phyloP scores from a whole-genome alignment of 305 asterid species.

The Solanum hybrid region DNA sequence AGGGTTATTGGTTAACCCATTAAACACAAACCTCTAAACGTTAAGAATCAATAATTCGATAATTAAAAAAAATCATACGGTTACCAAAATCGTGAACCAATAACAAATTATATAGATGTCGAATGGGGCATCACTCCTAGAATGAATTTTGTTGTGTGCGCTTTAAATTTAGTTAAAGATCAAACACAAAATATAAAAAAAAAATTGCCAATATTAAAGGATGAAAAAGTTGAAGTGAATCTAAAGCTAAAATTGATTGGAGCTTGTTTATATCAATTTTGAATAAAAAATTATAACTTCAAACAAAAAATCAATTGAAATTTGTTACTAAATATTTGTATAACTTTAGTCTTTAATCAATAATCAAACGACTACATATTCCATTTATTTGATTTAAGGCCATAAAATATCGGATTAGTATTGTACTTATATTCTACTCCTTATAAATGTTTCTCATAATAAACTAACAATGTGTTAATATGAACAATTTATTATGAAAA shows the following conservation, averaged over 20 bases:
- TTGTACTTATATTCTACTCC: background rate
- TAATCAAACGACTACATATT: background rate
- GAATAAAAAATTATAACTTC: background rate
- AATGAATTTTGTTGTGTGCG: fast-evolving
- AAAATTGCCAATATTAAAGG: background rate
- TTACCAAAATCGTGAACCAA: background rate
- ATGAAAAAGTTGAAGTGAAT: background rate
- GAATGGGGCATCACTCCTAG: background rate
- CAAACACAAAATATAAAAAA: background rate
- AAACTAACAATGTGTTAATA: background rate
- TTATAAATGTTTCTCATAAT: background rate
- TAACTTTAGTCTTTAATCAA: background rate
- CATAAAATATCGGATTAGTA: background rate
- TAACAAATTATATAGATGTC: too few species aligned
- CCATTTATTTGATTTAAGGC: background rate
- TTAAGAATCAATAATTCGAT: too few species aligned
- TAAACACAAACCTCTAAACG: background rate
- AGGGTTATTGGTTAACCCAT: background rate
- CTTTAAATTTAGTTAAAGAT: too few species aligned
- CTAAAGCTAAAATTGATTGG: background rate
- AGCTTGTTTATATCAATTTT: background rate
- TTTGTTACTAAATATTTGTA: background rate
- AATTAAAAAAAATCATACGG: too few species aligned
- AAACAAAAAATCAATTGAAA: background rate
- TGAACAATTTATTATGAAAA: background rate